A percentile compares a stretch with the other conserved stretches of the same genome.
These are phyloP conservation scores for Podila epigama DNA, from an alignment of 192 early-diverging fungal species.

Conservation along the genomic window DNA sequence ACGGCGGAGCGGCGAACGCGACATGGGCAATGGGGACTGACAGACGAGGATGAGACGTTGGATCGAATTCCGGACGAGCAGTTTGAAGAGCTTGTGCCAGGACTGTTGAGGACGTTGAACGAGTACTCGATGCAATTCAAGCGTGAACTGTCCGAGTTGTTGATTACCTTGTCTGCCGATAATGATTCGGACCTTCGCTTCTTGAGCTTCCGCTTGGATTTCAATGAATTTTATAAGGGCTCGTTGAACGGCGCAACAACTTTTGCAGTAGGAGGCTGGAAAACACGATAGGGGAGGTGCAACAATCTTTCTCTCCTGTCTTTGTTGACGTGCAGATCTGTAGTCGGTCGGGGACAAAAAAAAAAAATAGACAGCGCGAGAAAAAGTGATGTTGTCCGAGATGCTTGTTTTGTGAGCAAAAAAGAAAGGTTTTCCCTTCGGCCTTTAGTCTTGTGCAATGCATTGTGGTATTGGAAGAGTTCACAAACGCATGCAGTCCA, in stretches of 20 bases:
- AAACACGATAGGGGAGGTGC: neutral
- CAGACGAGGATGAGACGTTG: conserved; percentile 38
- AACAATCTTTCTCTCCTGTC: neutral
- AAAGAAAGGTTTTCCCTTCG: too few species aligned
- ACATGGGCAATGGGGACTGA: conserved; percentile 41
- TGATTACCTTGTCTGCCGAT: conserved; percentile 65
- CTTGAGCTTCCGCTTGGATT: conserved; percentile 81
- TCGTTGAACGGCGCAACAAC: conserved; percentile 18
- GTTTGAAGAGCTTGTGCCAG: conserved; percentile 50
- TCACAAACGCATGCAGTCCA: too few species aligned
- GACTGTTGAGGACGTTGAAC: conserved; percentile 48
- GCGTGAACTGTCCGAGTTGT: conserved; percentile 58
- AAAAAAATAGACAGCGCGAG: too few species aligned
- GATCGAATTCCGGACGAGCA: conserved; percentile 26
- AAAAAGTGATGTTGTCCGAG: too few species aligned
- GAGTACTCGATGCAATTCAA: conserved; percentile 58
- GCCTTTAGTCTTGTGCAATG: too few species aligned
- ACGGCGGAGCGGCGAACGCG: conserved; percentile 45
- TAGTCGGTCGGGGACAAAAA: too few species aligned
- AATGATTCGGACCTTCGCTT: conserved; percentile 76
- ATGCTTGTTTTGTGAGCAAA: too few species aligned
- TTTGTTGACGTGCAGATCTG: neutral
- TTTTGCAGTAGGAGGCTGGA: too few species aligned
- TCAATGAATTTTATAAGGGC: conserved; percentile 74
- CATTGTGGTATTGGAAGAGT: too few species aligned